phyloP scores from a whole-genome alignment of 805 yeast species.

The Pichia gijzeniarum region DNA sequence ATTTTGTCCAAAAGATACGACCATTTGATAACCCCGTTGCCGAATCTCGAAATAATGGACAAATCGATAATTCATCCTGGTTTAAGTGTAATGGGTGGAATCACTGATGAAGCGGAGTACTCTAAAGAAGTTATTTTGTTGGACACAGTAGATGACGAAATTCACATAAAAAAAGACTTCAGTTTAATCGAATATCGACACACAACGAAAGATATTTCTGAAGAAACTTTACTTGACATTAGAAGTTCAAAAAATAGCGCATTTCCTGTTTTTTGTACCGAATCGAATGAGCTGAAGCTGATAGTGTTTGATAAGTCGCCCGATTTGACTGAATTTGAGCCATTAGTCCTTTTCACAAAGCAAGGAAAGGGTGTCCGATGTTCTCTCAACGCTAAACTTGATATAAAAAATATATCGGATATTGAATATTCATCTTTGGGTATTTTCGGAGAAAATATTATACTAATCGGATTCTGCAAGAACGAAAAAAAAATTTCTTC shows the following conservation, averaged over 20 bases:
- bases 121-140: slow-evolving; percentile 34
- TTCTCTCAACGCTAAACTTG: not conserved
- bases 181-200: not conserved
- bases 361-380: slow-evolving; percentile 10
- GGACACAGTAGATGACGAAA: slow-evolving; percentile 32
- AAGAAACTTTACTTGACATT: not conserved
- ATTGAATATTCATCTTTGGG: slow-evolving; percentile 50
- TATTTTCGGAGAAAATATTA: slow-evolving; percentile 57
- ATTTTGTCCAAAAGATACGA: slow-evolving; percentile 36
- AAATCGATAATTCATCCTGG: slow-evolving; percentile 38
- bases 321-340: slow-evolving; percentile 15
- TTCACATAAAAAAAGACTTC: not conserved
- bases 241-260: slow-evolving; percentile 3
- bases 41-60: slow-evolving; percentile 33
- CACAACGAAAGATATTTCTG: slow-evolving; percentile 5
- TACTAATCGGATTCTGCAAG: slow-evolving; percentile 54
- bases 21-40: slow-evolving; percentile 42
- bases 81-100: slow-evolving; percentile 49
- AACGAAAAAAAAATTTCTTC: slow-evolving; percentile 41
- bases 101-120: slow-evolving; percentile 30
- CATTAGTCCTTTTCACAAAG: slow-evolving; percentile 21
- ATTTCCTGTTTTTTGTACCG: not conserved
- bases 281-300: not conserved
- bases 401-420: slow-evolving; percentile 1
- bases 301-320: slow-evolving; percentile 4